Evolutionary conservation across 2,329 filamentous ascomycete species (phyloP).

Genomic region (Paraphoma sp.): DNA sequence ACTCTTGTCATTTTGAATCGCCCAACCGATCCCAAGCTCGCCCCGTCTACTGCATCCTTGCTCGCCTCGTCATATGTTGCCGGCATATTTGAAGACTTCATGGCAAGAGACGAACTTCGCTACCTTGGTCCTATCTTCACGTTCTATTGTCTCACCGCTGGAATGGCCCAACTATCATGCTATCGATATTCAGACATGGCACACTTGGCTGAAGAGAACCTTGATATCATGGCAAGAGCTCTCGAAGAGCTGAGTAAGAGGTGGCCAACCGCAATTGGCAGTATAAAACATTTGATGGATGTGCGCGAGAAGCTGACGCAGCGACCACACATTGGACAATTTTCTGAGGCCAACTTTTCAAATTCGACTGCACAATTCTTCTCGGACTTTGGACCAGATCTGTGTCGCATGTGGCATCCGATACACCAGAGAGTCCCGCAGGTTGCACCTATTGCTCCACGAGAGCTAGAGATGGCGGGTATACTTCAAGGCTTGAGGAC

Average conservation of each 20-base stretch:
- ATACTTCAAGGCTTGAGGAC: constrained; percentile 39
- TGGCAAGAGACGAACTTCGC: constrained; percentile 50
- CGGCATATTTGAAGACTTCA: constrained; percentile 53
- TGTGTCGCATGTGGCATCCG: constrained; percentile 40
- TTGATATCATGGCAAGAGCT: constrained; percentile 32
- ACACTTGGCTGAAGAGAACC: constrained; percentile 34
- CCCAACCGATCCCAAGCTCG: constrained; percentile 34
- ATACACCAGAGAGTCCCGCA: constrained; percentile 30
- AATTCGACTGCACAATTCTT: constrained; percentile 36
- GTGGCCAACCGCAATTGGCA: constrained; percentile 41
- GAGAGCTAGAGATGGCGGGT: constrained; percentile 41
- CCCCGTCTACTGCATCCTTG: constrained; percentile 47
- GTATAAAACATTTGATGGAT: constrained; percentile 40
- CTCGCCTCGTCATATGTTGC: constrained; percentile 52
- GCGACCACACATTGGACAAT: constrained; percentile 31
- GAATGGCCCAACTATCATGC: constrained; percentile 49
- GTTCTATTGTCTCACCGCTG: constrained; percentile 51
- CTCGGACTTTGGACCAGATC: constrained; percentile 38
- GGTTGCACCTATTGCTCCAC: constrained; percentile 19
- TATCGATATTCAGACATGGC: constrained; percentile 44
- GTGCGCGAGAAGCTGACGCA: constrained; percentile 40
- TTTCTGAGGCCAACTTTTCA: constrained; percentile 37
- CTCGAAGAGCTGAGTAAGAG: constrained; percentile 40
- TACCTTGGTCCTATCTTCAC: constrained; percentile 51
- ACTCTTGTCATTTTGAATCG: constrained; percentile 50